Evolutionary conservation across 1,139 yeast species (phyloP).

Genomic region (Geotrichum reessii): DNA sequence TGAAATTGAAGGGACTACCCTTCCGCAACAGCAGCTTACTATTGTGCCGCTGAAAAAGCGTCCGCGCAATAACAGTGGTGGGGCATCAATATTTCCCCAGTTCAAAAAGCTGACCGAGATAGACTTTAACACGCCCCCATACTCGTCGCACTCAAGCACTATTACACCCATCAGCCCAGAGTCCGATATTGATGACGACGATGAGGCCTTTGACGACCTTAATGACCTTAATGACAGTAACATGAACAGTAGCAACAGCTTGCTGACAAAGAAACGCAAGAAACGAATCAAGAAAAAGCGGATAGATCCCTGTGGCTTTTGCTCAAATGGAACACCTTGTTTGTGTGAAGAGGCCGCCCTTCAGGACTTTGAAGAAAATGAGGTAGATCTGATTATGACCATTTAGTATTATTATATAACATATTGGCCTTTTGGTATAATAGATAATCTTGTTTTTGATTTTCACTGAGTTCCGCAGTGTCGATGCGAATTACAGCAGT

Average conservation of each 20-base stretch:
- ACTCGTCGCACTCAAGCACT: background rate
- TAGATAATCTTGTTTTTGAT: background rate
- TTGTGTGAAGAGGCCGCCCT: constrained; percentile 68
- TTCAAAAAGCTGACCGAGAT: background rate
- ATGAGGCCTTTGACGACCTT: background rate
- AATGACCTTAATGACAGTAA: background rate
- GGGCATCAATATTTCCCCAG: background rate
- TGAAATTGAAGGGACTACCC: background rate
- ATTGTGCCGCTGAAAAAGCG: background rate
- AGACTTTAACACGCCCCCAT: background rate
- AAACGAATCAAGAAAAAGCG: background rate
- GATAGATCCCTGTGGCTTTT: constrained; percentile 77
- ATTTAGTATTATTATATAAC: background rate
- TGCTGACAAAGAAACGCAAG: background rate
- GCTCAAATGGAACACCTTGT: constrained; percentile 85
- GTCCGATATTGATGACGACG: background rate
- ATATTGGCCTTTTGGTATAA: background rate
- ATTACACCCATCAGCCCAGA: background rate
- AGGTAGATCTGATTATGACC: background rate
- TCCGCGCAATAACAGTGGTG: background rate
- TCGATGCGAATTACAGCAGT: background rate
- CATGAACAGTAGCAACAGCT: background rate
- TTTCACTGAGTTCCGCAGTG: background rate
- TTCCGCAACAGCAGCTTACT: background rate
- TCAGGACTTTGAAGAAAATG: background rate